Conservation (phyloP, 2,329 filamentous ascomycete genomes). For the Coleophoma eucalyptorum region DNA sequence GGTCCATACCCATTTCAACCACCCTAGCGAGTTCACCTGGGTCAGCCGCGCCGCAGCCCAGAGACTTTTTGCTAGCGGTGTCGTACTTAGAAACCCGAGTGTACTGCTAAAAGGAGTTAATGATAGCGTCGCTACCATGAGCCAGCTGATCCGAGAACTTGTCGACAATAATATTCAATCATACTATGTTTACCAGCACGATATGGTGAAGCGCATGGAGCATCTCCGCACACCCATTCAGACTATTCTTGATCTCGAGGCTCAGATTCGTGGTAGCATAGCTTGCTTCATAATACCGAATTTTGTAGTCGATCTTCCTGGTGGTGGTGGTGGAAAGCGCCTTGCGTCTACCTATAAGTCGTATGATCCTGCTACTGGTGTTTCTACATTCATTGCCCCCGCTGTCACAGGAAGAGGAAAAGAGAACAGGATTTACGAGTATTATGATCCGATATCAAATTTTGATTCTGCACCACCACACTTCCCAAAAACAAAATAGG, state of each 20-base stretch:
- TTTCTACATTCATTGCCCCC: conserved; percentile 53
- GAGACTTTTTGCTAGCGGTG: conserved; percentile 43
- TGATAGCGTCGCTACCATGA: conserved; percentile 49
- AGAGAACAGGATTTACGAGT: conserved; percentile 47
- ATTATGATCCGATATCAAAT: conserved; percentile 45
- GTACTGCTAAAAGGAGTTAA: conserved; percentile 58
- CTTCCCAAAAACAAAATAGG: too few species aligned
- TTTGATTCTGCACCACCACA: too few species aligned
- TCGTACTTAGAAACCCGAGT: conserved; percentile 56
- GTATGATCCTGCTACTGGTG: conserved; percentile 49
- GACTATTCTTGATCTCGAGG: conserved; percentile 55
- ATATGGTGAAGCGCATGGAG: conserved; percentile 58
- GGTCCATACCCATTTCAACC: conserved; percentile 64
- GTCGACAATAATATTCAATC: conserved; percentile 54
- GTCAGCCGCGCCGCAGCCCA: conserved; percentile 47
- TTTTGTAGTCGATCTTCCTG: conserved; percentile 61
- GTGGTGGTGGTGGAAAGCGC: conserved; percentile 60
- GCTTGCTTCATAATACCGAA: conserved; percentile 60
- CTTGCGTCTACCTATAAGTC: conserved; percentile 47
- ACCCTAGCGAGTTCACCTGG: conserved; percentile 60
- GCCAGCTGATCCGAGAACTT: conserved; percentile 46
- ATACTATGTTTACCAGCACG: conserved; percentile 64
- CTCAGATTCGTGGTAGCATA: conserved; percentile 53
- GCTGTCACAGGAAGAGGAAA: conserved; percentile 43
- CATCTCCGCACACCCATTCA: conserved; percentile 58